Percentiles rank a stretch among this genome's conserved stretches.
Conservation (phyloP, 352 stramenopile genomes). For the Phytophthora megakarya region DNA sequence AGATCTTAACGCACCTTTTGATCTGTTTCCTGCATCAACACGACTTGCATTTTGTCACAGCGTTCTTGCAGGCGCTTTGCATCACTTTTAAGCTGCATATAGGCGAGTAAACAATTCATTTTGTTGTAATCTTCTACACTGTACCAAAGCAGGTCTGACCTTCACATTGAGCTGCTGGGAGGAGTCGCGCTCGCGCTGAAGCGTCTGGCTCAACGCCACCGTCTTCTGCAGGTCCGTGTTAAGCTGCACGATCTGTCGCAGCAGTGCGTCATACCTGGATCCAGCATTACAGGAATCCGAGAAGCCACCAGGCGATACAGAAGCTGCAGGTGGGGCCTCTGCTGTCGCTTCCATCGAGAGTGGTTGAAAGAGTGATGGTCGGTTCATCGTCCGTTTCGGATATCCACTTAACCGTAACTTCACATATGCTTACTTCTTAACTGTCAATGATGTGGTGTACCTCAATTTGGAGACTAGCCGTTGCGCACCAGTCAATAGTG, state of each 20-base stretch:
- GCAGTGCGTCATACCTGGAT: conserved; percentile 68
- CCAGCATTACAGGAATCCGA: conserved; percentile 5
- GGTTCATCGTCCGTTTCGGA: conserved; percentile 33
- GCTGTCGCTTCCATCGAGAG: conserved; percentile 17
- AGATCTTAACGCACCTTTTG: conserved; percentile 65
- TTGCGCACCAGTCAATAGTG: conserved; percentile 52
- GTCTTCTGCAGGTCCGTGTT: conserved; percentile 87
- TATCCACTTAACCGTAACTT: conserved; percentile 7
- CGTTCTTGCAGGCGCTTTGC: conserved; percentile 68
- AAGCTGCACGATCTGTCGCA: conserved; percentile 85
- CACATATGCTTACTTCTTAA: conserved; percentile 5
- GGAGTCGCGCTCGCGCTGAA: conserved; percentile 78
- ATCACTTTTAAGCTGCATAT: conserved; percentile 61
- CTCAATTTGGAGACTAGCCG: conserved; percentile 14
- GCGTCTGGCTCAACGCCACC: conserved; percentile 73
- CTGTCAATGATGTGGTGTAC: conserved; percentile 15
- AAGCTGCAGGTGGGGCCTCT: neutral
- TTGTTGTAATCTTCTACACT: neutral
- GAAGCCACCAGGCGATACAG: conserved; percentile 9
- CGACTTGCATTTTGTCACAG: conserved; percentile 81
- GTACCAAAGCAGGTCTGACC: conserved; percentile 26
- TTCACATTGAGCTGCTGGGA: conserved; percentile 66
- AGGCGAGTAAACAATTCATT: neutral
- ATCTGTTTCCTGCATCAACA: conserved; percentile 83
- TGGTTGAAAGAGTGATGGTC: conserved; percentile 30